Evolutionary conservation across 306 rosid species (phyloP), one percentile per base, ranked within the genome.

Genomic region (Castanospermum australe): DNA sequence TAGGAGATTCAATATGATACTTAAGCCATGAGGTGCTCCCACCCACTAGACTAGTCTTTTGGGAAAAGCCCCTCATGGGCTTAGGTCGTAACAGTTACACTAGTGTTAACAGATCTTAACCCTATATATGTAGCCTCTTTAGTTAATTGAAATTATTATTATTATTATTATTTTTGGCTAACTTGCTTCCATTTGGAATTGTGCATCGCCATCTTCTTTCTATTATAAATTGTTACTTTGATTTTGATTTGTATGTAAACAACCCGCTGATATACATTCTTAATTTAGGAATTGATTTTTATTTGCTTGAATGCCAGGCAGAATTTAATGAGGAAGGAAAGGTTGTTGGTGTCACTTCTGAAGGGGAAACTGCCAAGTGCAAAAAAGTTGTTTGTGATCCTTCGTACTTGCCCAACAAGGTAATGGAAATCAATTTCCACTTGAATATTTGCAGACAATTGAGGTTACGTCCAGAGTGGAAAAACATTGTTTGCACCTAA

Each of bases 341-440:
- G 71, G 89, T 79, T 52, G 4, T 67, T 18, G 92, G 94, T 71
- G 94, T 90, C 70, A 86, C 94, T 15, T 90, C 94, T 72, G 94
- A 87, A 80, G 94, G 92, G 38, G 94, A 90, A 82, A 90, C 94
- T 80, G 94, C 92, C 20, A 88, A 28, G 80, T 90, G 94, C 88
- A 90, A 82, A 59, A 90, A 90, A 81, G 88, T 90, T 82, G 94
- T 90, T 15, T 88, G 94, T 36, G 94, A 90, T 77, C 94, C 94
- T 17, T 90, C 94, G 28, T 90, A 90, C 83, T 77, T 90, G 78
- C 87, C 89, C 15, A 61, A 78, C 84, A 90, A 90, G 94, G 94
- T 86, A 84, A 66, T 28, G 28, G 14, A 11, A 21, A 8, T 59
- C n/a, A 41, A 67, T 12, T 0, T n/a, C 17, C 12, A 2, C 5